Conservation (phyloP, 805 yeast genomes). For the Lipomyces mesembrius region DNA sequence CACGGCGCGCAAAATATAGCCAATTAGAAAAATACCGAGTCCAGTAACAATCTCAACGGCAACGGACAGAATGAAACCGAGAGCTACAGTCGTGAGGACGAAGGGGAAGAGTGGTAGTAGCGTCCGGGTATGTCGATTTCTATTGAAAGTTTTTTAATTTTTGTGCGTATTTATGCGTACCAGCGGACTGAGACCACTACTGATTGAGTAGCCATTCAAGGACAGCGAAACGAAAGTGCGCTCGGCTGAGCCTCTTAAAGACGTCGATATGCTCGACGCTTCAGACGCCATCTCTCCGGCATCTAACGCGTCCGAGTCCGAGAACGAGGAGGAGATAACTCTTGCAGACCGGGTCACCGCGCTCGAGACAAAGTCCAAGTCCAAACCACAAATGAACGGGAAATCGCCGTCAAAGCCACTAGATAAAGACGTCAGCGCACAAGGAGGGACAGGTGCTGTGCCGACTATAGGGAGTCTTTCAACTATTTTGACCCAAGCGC, state of each 20-base stretch:
- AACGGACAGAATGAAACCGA: conserved; percentile 8
- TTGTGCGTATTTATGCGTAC: neutral
- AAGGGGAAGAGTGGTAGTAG: conserved; percentile 12
- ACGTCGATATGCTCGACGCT: conserved; percentile 42
- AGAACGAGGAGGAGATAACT: conserved; percentile 52
- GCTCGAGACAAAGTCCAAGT: conserved; percentile 38
- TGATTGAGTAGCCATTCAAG: conserved; percentile 38
- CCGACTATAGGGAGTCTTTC: conserved; percentile 77
- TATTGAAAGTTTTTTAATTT: too few relatives aligned
- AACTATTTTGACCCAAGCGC: conserved; percentile 83
- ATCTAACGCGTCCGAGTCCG: conserved; percentile 43
- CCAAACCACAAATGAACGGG: conserved; percentile 34
- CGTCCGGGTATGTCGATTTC: conserved; percentile 15
- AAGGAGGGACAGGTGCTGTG: conserved; percentile 37
- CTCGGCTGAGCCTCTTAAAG: conserved; percentile 43
- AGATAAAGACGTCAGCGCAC: neutral
- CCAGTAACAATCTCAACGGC: neutral
- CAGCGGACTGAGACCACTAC: conserved; percentile 9
- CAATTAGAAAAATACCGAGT: neutral
- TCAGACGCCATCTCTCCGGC: conserved; percentile 18
- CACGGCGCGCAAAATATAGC: neutral
- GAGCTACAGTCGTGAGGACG: conserved; percentile 24
- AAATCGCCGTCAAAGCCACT: neutral
- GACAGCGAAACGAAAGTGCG: conserved; percentile 46
- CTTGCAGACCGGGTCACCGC: conserved; percentile 51